phyloP scores from a whole-genome alignment of 805 yeast species.

The Barnettozyma sucrosica region DNA sequence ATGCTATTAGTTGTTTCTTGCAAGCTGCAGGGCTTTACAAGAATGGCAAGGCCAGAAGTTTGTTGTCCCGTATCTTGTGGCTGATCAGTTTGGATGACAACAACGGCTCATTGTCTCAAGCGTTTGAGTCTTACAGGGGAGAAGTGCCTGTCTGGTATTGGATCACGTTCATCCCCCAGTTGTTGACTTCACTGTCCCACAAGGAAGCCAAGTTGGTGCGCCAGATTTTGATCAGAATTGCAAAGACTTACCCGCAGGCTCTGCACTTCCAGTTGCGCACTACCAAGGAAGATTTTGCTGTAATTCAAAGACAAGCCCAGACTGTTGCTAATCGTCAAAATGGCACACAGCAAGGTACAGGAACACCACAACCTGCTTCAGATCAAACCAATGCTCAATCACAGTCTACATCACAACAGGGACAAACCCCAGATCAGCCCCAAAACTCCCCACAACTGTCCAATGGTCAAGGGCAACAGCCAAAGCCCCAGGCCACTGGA shows the following conservation, averaged over 20 bases:
- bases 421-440: conserved; percentile 3
- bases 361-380: conserved; percentile 8
- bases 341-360: conserved; percentile 8
- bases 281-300: conserved; percentile 88
- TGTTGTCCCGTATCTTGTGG: conserved; percentile 90
- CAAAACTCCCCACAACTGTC: conserved; percentile 9
- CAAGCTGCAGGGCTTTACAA: conserved; percentile 98
- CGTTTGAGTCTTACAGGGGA: conserved; percentile 88
- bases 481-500: not conserved
- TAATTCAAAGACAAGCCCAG: conserved; percentile 70
- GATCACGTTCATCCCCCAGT: conserved; percentile 95
- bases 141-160: conserved; percentile 99
- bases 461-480: conserved; percentile 4
- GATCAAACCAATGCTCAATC: conserved; percentile 5
- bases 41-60: conserved; percentile 81
- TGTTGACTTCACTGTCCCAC: conserved; percentile 82
- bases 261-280: conserved; percentile 93
- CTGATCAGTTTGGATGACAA: conserved; percentile 85
- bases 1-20: conserved; percentile 90
- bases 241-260: conserved; percentile 96
- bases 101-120: conserved; percentile 71
- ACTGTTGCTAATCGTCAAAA: conserved; percentile 38
- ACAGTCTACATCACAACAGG: conserved; percentile 7
- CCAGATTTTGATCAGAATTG: conserved; percentile 82
- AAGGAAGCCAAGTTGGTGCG: conserved; percentile 88